Percentiles rank a stretch among this genome's conserved stretches.
phyloP scores from a whole-genome alignment of 768 basidiomycete genomes.

The Termitomyces sp. region DNA sequence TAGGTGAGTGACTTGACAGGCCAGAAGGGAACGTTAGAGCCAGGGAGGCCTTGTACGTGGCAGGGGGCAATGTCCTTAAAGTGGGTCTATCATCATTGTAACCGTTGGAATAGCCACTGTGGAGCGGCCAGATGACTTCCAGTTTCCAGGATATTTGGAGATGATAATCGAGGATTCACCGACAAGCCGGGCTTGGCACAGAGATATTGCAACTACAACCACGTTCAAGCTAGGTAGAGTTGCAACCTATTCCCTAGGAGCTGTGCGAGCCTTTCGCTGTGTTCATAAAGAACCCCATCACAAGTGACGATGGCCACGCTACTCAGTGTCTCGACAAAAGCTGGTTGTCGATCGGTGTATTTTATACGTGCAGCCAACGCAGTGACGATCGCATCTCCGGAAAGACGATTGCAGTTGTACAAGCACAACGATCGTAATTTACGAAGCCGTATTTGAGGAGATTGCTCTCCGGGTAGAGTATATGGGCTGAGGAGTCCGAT shows the following conservation, averaged over 20 bases:
- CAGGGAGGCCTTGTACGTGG: background rate
- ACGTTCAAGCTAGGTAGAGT: background rate
- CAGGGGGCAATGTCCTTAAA: background rate
- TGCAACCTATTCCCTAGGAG: slow-evolving; percentile 26
- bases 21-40: background rate
- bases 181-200: background rate
- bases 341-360: slow-evolving; percentile 29
- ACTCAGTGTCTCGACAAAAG: slow-evolving; percentile 21
- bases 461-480: slow-evolving; percentile 8
- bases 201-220: background rate
- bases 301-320: slow-evolving; percentile 39
- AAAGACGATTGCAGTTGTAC: slow-evolving; percentile 60
- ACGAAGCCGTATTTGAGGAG: slow-evolving; percentile 47
- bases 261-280: slow-evolving; percentile 25
- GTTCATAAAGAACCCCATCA: slow-evolving; percentile 27
- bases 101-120: background rate
- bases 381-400: slow-evolving; percentile 54
- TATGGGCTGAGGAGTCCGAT: slow-evolving; percentile 54
- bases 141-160: too few relatives aligned
- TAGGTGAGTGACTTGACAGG: too few relatives aligned
- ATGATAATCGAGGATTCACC: too few relatives aligned
- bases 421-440: slow-evolving; percentile 48
- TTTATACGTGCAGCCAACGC: slow-evolving; percentile 45
- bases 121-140: too few relatives aligned
- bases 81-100: too few relatives aligned